Evolutionary conservation across 2,329 filamentous ascomycete genomes (phyloP).

Genomic region (Chaetomium sp.): DNA sequence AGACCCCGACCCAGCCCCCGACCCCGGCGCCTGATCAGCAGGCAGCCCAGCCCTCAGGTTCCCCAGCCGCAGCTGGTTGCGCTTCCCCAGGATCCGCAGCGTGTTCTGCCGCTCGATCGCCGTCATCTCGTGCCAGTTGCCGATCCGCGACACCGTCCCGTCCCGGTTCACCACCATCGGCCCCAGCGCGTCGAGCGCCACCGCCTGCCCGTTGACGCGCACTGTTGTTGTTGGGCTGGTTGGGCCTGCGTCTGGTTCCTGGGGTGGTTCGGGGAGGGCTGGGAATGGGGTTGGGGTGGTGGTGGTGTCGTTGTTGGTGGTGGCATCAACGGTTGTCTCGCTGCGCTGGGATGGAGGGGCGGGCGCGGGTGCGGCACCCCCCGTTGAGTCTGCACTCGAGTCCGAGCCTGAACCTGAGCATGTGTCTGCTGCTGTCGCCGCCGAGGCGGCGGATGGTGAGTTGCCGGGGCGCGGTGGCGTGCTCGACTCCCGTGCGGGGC

Average conservation of each 20-base stretch:
- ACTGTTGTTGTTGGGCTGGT: conserved; percentile 23
- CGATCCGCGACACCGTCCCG: conserved; percentile 69
- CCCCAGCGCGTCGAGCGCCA: conserved; percentile 68
- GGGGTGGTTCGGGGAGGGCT: conserved; percentile 20
- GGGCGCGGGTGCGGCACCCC: conserved; percentile 22
- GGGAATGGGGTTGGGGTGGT: conserved; percentile 9
- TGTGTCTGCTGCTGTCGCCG: background rate
- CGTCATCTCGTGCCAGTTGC: conserved; percentile 74
- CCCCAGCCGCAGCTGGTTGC: conserved; percentile 66
- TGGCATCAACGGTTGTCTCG: background rate
- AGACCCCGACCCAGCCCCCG: background rate
- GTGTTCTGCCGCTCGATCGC: conserved; percentile 68
- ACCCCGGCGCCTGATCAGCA: conserved; percentile 37
- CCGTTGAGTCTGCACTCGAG: background rate
- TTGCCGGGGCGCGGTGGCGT: conserved; percentile 33
- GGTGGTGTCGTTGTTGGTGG: background rate
- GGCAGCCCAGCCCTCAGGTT: conserved; percentile 47
- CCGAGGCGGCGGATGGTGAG: conserved; percentile 27
- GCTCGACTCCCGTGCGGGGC: conserved; percentile 29
- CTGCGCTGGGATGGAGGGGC: background rate
- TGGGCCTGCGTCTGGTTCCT: conserved; percentile 19
- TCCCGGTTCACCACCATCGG: conserved; percentile 75
- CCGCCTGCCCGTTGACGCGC: conserved; percentile 44
- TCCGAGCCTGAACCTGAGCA: too few species aligned
- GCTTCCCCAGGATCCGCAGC: conserved; percentile 65